Evolutionary conservation across 176 grass and related monocot species (phyloP), one percentile per base, ranked within the genome.

Genomic region (Cenchrus fungigraminus): DNA sequence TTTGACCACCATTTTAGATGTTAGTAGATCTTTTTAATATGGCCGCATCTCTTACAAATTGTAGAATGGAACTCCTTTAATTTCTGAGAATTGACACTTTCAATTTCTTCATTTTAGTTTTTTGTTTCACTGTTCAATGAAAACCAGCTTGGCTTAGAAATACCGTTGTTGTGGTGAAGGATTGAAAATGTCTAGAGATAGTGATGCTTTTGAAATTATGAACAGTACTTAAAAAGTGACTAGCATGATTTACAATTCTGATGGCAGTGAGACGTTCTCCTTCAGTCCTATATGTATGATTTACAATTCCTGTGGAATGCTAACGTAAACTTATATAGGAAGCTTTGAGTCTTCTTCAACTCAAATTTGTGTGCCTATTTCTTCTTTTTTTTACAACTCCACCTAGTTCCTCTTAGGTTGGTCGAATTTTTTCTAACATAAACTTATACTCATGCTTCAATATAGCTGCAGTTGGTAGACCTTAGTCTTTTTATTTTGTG

Each of bases 171-270:
- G 70, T 73, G 68, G 42, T 40, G 20, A 71, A 71, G 43, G 42
- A 12, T 71, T 10, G 43, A 71, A 71, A 72, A 13, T 46, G 10
- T 61, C 47, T n/a, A 81, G 29, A 74, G 73, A 9, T 57, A 9
- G 17, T 81, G 59, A 86, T 80, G 47, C 31, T 81, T 58, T 61
- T 15, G 6, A 74, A 81, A 75, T 46, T 87, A 13, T 11, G 51
- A 29, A 71, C 16, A 17, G 17, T 5, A 65, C 31, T 66, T 49
- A 32, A 80, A 79, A 86, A 47, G 13, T 80, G 6, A 57, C 42
- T 53, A 66, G 51, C 20, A 76, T 2, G 9, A 40, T 40, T 40
- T 40, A 40, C 37, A 40, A 40, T 40, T 40, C 37, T 40, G 14
- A 75, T 74, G 62, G 10, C 17, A 87, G 37, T 65, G 54, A 34